A percentile compares a stretch with the other conserved stretches of the same genome.
Evolutionary conservation across 2,329 filamentous ascomycete species (phyloP).

Genomic region (Teratosphaeriaceae sp.): DNA sequence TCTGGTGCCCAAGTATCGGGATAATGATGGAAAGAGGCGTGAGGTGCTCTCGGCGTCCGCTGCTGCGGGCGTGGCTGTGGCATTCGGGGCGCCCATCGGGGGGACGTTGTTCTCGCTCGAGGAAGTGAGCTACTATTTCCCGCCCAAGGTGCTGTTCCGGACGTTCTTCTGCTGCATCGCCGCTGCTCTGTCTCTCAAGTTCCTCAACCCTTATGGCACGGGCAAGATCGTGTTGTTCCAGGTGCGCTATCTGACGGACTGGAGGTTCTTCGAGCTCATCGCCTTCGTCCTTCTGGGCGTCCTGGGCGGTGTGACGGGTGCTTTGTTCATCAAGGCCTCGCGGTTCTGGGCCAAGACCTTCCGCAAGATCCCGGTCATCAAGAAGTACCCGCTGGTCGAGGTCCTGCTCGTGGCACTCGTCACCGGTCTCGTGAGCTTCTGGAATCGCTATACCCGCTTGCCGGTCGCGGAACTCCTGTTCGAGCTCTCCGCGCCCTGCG

Average conservation of each 20-base stretch:
- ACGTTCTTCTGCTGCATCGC: constrained; percentile 97
- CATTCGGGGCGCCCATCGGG: constrained; percentile 84
- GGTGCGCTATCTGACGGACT: constrained; percentile 82
- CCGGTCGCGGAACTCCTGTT: constrained; percentile 86
- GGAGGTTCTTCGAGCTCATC: constrained; percentile 86
- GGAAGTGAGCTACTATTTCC: constrained; percentile 96
- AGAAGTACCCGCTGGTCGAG: constrained; percentile 76
- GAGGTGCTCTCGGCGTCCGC: constrained; percentile 92
- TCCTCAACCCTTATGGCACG: constrained; percentile 91
- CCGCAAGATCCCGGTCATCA: constrained; percentile 72
- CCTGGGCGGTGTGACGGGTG: constrained; percentile 76
- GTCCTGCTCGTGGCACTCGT: constrained; percentile 80
- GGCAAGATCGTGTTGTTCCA: constrained; percentile 96
- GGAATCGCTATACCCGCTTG: constrained; percentile 85
- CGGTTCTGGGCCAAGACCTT: constrained; percentile 85
- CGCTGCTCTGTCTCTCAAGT: constrained; percentile 85
- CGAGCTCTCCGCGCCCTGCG: constrained; percentile 84
- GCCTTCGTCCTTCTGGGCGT: constrained; percentile 82
- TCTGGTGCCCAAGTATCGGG: constrained; percentile 88
- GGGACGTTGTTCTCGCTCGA: constrained; percentile 91
- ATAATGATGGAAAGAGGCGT: constrained; percentile 88
- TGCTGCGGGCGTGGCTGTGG: constrained; percentile 85
- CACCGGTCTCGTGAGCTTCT: constrained; percentile 82
- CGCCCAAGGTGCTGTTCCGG: constrained; percentile 91
- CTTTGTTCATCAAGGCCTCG: constrained; percentile 94